Evolutionary conservation across 805 yeast species (phyloP).

Genomic region (Cyberlindnera samutprakarnensis): DNA sequence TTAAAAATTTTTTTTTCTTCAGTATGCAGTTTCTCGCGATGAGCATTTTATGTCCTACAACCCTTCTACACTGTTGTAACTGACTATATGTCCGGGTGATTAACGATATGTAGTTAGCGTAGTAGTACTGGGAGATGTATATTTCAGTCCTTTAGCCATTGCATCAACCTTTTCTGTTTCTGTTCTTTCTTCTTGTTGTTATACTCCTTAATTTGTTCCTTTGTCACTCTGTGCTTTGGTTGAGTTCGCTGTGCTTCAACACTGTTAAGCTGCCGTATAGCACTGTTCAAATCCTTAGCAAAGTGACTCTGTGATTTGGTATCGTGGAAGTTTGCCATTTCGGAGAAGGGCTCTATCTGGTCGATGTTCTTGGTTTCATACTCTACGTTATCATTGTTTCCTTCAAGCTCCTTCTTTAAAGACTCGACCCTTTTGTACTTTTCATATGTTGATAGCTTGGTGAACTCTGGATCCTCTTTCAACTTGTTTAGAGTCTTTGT

Average conservation of each 20-base stretch:
- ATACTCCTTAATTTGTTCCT: constrained; percentile 5
- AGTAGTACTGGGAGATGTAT: too few species aligned
- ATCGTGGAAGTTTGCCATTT: constrained; percentile 5
- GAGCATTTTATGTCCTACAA: too few species aligned
- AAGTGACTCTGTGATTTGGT: constrained; percentile 2
- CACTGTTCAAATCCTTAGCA: constrained; percentile 3
- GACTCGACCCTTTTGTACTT: constrained; percentile 7
- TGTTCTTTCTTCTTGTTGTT: constrained; percentile 3
- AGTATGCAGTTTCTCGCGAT: too few species aligned
- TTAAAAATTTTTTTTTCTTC: too few species aligned
- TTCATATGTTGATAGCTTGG: constrained; percentile 6
- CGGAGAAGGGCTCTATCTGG: constrained; percentile 2
- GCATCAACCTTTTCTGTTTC: constrained; percentile 3
- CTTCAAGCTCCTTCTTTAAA: constrained; percentile 1
- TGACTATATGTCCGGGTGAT: too few species aligned
- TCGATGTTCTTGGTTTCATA: background rate
- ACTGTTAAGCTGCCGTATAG: constrained; percentile 1
- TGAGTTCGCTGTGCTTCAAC: too few species aligned
- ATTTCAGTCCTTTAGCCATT: constrained; percentile 7
- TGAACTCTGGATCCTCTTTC: constrained; percentile 5
- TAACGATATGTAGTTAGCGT: too few species aligned
- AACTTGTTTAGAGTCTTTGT: constrained; percentile 1
- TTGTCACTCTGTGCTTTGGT: constrained; percentile 3
- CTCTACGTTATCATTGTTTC: background rate
- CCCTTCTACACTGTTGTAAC: too few species aligned